Evolutionary conservation across 2,329 filamentous ascomycete genomes (phyloP), one percentile per base, ranked within the genome.

Genomic region (Eutypa lata): DNA sequence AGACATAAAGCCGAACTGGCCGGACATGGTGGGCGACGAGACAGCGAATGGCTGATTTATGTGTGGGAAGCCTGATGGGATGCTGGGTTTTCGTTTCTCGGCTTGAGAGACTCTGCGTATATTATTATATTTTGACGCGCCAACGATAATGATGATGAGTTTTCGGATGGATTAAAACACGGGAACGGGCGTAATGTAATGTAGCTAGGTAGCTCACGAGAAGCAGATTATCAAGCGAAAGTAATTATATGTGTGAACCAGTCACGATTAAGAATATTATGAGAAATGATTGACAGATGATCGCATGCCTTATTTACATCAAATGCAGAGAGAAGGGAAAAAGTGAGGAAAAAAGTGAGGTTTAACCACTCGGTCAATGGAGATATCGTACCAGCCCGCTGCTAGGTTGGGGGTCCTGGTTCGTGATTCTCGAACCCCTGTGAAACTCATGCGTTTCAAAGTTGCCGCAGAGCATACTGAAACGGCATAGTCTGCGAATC

Each of bases 1-100:
- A 61, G 63, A 63, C 59, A 85, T 77, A 74, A 78, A 85, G 66
- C 78, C 78, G 65, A 84, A 84, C 65, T 80, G 73, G 56, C 76
- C 79, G 72, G 77, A 77, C 59, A 61, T 64, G 22, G 52, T 49
- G 53, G 46, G 47, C 55, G 42, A 28, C 21, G 33, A 40, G 44
- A 21, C 43, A 44, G 38, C 18, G 16, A 21, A 21, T 42, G 6
- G 5, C 26, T 31, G 18, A 42, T 11, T 42, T 13, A 11, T 21
- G 2, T 16, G 38, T 22, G 38, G 38, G 19, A 21, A 22, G 38
- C 38, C 18, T 42, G 38, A 13, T 21, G 18, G 10, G 18, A 42
- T 19, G 38, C n/a, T n/a, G n/a, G n/a, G 26, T 31, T 6, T 31
- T 31, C 5, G 5, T 10, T 31, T 31, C 26, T 31, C 26, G 26